phyloP scores from a whole-genome alignment of 345 rosid species.

The Populus ilicifolia region DNA sequence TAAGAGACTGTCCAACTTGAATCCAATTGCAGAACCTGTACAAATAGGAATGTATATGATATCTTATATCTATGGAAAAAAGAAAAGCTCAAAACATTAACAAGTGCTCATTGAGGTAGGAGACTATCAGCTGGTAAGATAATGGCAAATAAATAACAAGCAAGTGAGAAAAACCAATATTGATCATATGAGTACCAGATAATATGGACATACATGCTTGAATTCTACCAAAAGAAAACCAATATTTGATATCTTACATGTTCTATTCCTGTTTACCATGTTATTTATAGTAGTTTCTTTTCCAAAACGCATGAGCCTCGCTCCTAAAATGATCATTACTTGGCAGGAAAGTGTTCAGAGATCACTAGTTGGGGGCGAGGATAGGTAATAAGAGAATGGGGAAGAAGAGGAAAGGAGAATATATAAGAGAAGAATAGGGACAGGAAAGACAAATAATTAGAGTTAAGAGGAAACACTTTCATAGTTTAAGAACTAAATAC shows the following conservation, averaged over 20 bases:
- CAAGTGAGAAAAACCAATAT: background rate
- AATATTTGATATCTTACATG: background rate
- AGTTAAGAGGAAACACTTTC: background rate
- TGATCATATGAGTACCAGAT: background rate
- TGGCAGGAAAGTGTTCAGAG: background rate
- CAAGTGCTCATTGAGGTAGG: background rate
- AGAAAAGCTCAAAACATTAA: background rate
- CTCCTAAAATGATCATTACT: background rate
- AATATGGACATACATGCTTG: background rate
- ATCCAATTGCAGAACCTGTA: constrained; percentile 95
- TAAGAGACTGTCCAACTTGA: constrained; percentile 93
- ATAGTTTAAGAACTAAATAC: no score
- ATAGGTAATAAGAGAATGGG: background rate
- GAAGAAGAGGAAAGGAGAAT: background rate
- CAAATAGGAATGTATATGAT: constrained; percentile 18
- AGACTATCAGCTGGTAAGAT: background rate
- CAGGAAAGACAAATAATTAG: background rate
- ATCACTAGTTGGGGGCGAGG: background rate
- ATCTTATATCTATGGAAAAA: constrained; percentile 5
- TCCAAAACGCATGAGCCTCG: background rate
- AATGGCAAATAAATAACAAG: background rate
- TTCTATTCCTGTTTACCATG: background rate
- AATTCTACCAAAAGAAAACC: background rate
- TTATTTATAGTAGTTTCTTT: background rate
- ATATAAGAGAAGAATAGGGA: background rate